These are phyloP conservation scores for Pseudocercospora eumusae DNA, from an alignment of 2,329 filamentous ascomycete genomes.

Conservation along the genomic window DNA sequence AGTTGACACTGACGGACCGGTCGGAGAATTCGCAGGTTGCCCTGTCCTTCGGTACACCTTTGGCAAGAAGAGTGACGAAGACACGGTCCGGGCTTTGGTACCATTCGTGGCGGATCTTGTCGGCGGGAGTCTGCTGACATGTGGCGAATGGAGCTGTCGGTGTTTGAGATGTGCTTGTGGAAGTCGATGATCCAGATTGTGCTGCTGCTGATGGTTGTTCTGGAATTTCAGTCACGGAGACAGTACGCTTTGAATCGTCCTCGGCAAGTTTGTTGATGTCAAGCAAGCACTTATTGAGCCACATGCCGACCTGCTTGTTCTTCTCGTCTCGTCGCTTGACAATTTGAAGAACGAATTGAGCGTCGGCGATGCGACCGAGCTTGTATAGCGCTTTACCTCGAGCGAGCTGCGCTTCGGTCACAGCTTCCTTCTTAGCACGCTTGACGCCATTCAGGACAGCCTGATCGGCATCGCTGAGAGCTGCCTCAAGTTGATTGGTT, in stretches of 20 bases:
- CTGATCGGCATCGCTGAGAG: conserved; percentile 50
- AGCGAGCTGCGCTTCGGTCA: conserved; percentile 79
- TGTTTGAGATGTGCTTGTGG: not conserved
- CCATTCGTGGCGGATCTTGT: conserved; percentile 69
- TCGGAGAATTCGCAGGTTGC: conserved; percentile 54
- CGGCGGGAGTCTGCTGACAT: conserved; percentile 48
- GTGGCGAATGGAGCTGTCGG: conserved; percentile 14
- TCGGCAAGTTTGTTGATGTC: conserved; percentile 55
- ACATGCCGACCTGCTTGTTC: conserved; percentile 58
- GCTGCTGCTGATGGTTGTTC: conserved; percentile 37
- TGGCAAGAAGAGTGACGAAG: conserved; percentile 65
- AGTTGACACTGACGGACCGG: conserved; percentile 57
- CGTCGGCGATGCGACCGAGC: conserved; percentile 71
- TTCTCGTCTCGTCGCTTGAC: conserved; percentile 57
- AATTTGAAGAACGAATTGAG: conserved; percentile 66
- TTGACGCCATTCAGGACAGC: conserved; percentile 66
- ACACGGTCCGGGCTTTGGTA: conserved; percentile 65
- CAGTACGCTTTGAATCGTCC: conserved; percentile 50
- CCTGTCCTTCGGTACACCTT: conserved; percentile 62
- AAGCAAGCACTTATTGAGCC: conserved; percentile 57
- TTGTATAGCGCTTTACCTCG: conserved; percentile 73
- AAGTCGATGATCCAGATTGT: not conserved
- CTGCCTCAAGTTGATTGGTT: conserved; percentile 50
- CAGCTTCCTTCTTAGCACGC: conserved; percentile 72
- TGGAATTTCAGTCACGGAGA: conserved; percentile 57